phyloP scores from a whole-genome alignment of 192 early-diverging fungal species.

The Allomyces arbusculus region DNA sequence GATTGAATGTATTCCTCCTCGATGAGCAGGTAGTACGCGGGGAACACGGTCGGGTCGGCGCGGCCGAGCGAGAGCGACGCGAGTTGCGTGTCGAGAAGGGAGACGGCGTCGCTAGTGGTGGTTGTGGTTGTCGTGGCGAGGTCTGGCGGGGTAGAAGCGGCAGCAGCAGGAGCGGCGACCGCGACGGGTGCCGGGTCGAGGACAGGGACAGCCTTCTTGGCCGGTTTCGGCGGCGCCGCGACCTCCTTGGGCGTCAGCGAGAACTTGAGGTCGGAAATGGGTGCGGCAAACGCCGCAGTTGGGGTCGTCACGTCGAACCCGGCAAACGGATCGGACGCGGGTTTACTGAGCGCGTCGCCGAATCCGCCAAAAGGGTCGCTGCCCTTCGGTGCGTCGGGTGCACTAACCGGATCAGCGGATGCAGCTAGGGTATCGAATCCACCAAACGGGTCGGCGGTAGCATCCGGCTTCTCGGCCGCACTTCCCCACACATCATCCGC shows the following conservation, averaged over 20 bases:
- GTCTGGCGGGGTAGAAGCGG: neutral
- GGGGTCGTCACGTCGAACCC: neutral
- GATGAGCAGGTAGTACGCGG: constrained; percentile 17
- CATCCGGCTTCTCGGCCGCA: neutral
- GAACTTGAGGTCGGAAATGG: neutral
- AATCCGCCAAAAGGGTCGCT: neutral
- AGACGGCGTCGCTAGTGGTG: neutral
- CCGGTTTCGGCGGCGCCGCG: neutral
- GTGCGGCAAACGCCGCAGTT: neutral
- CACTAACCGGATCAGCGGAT: neutral
- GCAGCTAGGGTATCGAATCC: neutral
- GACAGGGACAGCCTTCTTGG: neutral
- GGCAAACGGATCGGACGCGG: neutral
- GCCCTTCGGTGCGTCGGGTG: neutral
- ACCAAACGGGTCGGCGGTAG: neutral
- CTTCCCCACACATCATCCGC: neutral
- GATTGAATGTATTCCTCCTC: neutral
- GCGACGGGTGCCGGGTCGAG: neutral
- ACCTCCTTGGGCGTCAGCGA: neutral
- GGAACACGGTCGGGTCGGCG: constrained; percentile 5
- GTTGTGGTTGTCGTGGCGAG: neutral
- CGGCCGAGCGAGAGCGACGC: neutral
- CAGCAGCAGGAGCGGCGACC: neutral
- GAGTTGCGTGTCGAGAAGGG: neutral
- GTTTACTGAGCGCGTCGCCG: too few species aligned